These are phyloP conservation scores for Globisporangium radiosum DNA, from an alignment of 352 stramenopile genomes.

Conservation along the genomic window DNA sequence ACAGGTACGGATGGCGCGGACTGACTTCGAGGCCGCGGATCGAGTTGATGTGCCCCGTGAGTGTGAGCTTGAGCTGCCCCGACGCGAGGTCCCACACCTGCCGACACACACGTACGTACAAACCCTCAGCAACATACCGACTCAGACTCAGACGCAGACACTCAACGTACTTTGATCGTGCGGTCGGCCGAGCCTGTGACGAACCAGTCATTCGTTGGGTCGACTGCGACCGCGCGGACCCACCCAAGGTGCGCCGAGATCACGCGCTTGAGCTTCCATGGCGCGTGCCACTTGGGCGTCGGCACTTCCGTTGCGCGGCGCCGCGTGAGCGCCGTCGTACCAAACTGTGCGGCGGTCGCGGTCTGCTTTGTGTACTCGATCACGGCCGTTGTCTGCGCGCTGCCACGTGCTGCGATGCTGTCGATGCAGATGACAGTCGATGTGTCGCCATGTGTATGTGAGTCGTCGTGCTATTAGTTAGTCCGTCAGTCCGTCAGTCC, in stretches of 20 bases:
- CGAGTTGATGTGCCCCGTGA: conserved; percentile 98
- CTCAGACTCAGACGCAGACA: background rate
- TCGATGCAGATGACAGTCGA: background rate
- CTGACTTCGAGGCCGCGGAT: conserved; percentile 96
- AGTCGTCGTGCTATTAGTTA: background rate
- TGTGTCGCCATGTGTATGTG: background rate
- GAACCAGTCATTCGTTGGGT: conserved; percentile 98
- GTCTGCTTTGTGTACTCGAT: conserved; percentile 59
- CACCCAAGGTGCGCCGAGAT: conserved; percentile 94
- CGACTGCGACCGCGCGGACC: conserved; percentile 96
- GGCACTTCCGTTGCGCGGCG: conserved; percentile 85
- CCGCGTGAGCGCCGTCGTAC: conserved; percentile 61
- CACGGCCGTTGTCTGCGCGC: conserved; percentile 28
- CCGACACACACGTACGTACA: background rate
- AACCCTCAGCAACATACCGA: background rate
- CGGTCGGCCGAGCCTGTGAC: conserved; percentile 96
- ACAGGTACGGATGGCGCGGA: conserved; percentile 96
- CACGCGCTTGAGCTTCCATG: conserved; percentile 97
- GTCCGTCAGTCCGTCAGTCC: too few species aligned
- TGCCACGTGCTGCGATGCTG: conserved; percentile 20
- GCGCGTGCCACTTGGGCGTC: conserved; percentile 97
- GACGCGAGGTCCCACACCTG: conserved; percentile 93
- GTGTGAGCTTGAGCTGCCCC: conserved; percentile 97
- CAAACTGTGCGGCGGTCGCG: conserved; percentile 42
- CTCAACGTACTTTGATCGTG: conserved; percentile 91